These are phyloP conservation scores for Fusarium longipes DNA, from an alignment of 2,329 filamentous ascomycete genomes.

Conservation along the genomic window DNA sequence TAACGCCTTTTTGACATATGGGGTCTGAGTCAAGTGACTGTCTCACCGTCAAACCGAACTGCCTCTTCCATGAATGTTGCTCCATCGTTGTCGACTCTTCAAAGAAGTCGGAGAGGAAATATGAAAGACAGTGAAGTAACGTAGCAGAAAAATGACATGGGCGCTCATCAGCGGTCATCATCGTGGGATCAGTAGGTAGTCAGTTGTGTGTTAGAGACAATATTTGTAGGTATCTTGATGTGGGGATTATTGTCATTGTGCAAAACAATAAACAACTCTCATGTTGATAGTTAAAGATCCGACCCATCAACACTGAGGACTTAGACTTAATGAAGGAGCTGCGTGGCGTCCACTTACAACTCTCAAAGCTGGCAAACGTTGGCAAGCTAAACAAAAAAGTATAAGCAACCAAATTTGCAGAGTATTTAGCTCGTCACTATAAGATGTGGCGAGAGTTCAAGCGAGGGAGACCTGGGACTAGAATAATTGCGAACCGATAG, in stretches of 20 bases:
- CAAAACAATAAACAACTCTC: conserved; percentile 16
- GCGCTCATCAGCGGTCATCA: conserved; percentile 11
- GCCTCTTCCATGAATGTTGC: conserved; percentile 22
- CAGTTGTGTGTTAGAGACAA: conserved; percentile 7
- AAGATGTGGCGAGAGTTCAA: conserved; percentile 25
- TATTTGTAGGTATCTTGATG: not conserved
- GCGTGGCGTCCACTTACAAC: conserved; percentile 30
- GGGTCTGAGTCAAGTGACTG: conserved; percentile 23
- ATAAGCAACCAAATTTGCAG: conserved; percentile 19
- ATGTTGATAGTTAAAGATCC: conserved; percentile 5
- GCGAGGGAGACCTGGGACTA: conserved; percentile 7
- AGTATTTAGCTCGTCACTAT: not conserved
- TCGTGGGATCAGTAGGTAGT: conserved; percentile 21
- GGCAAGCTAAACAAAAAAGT: conserved; percentile 10
- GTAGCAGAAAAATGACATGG: conserved; percentile 16
- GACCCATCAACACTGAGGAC: not conserved
- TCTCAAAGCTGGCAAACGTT: not conserved
- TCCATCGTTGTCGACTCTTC: not conserved
- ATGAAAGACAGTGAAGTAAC: not conserved
- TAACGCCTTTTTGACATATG: conserved; percentile 11
- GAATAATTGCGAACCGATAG: conserved; percentile 35
- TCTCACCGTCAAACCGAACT: conserved; percentile 8
- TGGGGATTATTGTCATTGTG: not conserved
- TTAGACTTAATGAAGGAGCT: conserved; percentile 10
- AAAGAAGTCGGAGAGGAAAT: conserved; percentile 7